Conservation (phyloP, 148 eudicot genomes). For the Cornus controversa region DNA sequence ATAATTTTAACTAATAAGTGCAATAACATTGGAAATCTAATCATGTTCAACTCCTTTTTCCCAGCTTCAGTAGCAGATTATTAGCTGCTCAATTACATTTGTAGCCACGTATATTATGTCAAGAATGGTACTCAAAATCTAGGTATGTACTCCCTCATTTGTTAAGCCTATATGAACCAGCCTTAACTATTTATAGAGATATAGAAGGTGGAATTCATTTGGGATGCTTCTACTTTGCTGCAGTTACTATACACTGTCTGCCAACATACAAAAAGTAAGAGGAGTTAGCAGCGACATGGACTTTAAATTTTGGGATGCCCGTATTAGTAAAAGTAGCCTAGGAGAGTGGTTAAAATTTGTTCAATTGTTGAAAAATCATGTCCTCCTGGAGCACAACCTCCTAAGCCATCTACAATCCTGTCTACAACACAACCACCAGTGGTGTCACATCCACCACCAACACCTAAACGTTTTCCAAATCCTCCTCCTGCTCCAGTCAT, state of each 20-base stretch:
- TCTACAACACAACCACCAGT: no score
- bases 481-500: no score
- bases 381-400: no score
- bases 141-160: constrained; percentile 89
- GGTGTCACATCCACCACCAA: no score
- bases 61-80: constrained; percentile 73
- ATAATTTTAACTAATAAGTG: no score
- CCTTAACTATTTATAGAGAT: constrained; percentile 70
- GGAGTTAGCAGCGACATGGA: constrained; percentile 61
- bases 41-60: constrained; percentile 32
- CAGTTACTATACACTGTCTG: constrained; percentile 83
- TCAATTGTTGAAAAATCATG: background rate
- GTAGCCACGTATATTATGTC: constrained; percentile 93
- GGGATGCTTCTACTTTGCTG: constrained; percentile 88
- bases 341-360: background rate
- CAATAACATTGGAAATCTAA: background rate
- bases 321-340: constrained; percentile 92
- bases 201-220: constrained; percentile 85
- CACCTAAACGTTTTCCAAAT: no score
- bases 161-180: constrained; percentile 66
- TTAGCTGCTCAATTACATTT: constrained; percentile 70
- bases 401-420: no score
- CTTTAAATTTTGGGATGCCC: constrained; percentile 70
- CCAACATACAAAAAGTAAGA: constrained; percentile 64
- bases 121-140: constrained; percentile 76